Evolutionary conservation across 1,284 basidiomycete genomes (phyloP), one percentile per base, ranked within the genome.

Genomic region (Irpex sp.): DNA sequence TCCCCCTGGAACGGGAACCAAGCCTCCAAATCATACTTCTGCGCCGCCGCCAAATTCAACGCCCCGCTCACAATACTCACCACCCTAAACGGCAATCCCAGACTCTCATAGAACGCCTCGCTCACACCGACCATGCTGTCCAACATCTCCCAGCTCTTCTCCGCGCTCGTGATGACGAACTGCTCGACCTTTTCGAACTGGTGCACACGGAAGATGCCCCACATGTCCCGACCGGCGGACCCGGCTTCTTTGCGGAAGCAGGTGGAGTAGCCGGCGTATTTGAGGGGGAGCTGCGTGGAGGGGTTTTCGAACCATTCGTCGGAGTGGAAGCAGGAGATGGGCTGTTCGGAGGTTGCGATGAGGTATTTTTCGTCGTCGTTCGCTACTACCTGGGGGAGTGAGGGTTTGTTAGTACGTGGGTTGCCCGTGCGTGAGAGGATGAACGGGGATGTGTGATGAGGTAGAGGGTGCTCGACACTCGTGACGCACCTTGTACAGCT

Each of bases 221-320:
- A 98, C 78, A 97, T 98, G 71, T 99, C 97, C 61, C 94, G 90
- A 14, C 97, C 97, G 52, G 95, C 94, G 4, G 93, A 91, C 55
- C 96, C 97, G 4, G 96, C 96, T 78, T 99, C 96, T 77, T 98
- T 99, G 55, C 97, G 87, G 89, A 99, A 99, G 75, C 96, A 99
- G n/a, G 96, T 99, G 70, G 88, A 90, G 73, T 89, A 90, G 12
- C 89, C 88, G 0, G 88, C 92, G 70, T 88, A 95, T 77, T 84
- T 82, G 73, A 98, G 84, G 6, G 97, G 96, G 9, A 99, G 87
- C 74, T 96, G 93, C 51, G 84, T 86, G 64, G 93, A 87, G 4
- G 95, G 95, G 72, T 85, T 86, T 72, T 98, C 96, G 74, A 99
- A 96, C 91, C 96, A 97, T 77, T 99, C 97, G 71, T 96, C 94